These are phyloP conservation scores for Teratosphaeria gauchensis DNA, from an alignment of 2,329 filamentous ascomycete species.

Conservation along the genomic window DNA sequence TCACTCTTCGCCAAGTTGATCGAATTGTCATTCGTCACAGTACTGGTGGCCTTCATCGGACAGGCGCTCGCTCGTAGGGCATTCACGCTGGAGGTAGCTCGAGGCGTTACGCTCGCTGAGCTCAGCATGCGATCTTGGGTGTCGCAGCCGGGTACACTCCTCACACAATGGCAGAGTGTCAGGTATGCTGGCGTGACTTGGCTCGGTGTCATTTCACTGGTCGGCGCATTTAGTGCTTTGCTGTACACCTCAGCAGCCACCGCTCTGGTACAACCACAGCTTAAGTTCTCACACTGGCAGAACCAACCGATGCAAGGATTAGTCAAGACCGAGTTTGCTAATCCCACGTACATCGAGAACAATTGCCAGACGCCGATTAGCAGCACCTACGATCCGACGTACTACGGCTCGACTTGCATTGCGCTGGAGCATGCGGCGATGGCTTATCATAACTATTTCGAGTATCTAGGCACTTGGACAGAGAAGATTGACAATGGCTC, in stretches of 20 bases:
- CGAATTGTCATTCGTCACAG: constrained; percentile 67
- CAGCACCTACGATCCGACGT: constrained; percentile 27
- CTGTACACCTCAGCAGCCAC: constrained; percentile 71
- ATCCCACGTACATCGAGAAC: constrained; percentile 44
- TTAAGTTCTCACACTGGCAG: constrained; percentile 50
- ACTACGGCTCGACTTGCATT: constrained; percentile 49
- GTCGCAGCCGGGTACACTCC: constrained; percentile 49
- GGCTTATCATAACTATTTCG: constrained; percentile 60
- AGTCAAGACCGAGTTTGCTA: constrained; percentile 55
- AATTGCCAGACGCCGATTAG: constrained; percentile 55
- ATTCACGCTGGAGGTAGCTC: constrained; percentile 40
- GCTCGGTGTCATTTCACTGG: constrained; percentile 54
- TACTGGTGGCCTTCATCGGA: constrained; percentile 64
- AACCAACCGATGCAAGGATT: constrained; percentile 42
- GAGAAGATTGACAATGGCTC: constrained; percentile 46
- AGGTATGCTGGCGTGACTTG: constrained; percentile 54
- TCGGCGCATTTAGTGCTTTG: constrained; percentile 55
- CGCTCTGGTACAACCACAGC: constrained; percentile 63
- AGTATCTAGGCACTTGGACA: constrained; percentile 19
- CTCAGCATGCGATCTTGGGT: constrained; percentile 68
- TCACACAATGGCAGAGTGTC: constrained; percentile 59
- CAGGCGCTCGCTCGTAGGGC: constrained; percentile 65
- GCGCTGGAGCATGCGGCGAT: constrained; percentile 61
- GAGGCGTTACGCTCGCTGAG: constrained; percentile 64
- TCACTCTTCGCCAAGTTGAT: constrained; percentile 65